Percentiles rank a stretch among this genome's conserved stretches.
Evolutionary conservation across 345 rosid species (phyloP).

Genomic region (Melaleuca quinquenervia): DNA sequence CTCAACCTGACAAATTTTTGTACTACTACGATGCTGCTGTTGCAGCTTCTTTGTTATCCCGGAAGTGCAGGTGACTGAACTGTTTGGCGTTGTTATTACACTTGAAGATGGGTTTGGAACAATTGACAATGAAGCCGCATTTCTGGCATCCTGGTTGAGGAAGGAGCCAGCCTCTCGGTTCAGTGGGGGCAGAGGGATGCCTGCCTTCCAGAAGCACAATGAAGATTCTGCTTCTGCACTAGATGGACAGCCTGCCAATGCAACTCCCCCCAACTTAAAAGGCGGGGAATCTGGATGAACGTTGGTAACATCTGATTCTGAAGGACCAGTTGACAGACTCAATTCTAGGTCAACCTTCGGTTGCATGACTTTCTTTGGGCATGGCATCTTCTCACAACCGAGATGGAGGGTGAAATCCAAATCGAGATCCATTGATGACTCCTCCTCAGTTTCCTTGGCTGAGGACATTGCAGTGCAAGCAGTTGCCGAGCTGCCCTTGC

Average conservation of each 20-base stretch:
- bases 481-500: constrained; percentile 81
- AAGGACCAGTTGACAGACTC: constrained; percentile 62
- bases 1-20: constrained; percentile 76
- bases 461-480: constrained; percentile 64
- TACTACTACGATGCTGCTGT: constrained; percentile 43
- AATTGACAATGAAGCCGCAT: constrained; percentile 13
- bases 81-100: constrained; percentile 38
- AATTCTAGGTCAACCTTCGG: constrained; percentile 62
- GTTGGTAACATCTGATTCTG: constrained; percentile 66
- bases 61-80: constrained; percentile 86
- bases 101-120: constrained; percentile 57
- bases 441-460: constrained; percentile 77
- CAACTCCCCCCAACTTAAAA: constrained; percentile 31
- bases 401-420: constrained; percentile 80
- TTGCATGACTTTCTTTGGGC: constrained; percentile 22
- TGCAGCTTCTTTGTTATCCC: constrained; percentile 58
- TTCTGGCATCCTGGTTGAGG: constrained; percentile 27
- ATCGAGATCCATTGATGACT: constrained; percentile 75
- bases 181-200: constrained; percentile 24
- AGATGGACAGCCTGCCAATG: constrained; percentile 11
- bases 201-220: constrained; percentile 26
- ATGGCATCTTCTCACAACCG: constrained; percentile 41
- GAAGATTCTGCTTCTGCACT: constrained; percentile 44
- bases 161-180: constrained; percentile 31
- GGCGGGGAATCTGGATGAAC: constrained; percentile 22